Percentiles rank a stretch among this genome's conserved stretches.
Conservation (phyloP, 257 asterid species). For the Striga asiatica region DNA sequence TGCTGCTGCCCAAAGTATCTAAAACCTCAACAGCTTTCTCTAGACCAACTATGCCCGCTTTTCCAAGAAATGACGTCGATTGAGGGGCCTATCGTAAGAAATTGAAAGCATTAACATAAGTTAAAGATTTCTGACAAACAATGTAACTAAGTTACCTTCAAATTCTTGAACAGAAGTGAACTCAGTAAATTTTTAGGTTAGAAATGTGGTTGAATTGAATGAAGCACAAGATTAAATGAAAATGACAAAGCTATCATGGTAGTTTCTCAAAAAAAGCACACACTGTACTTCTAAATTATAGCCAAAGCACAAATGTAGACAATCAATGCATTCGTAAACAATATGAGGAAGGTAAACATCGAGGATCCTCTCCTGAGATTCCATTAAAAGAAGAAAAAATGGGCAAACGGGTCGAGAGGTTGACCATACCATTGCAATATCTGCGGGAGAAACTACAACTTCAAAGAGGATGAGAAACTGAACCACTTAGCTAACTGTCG, state of each 20-base stretch:
- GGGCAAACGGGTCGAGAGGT: too few species aligned
- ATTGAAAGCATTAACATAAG: constrained; percentile 4
- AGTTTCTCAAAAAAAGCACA: constrained; percentile 1
- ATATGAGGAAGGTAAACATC: too few species aligned
- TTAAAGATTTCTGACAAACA: background rate
- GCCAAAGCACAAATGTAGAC: constrained; percentile 5
- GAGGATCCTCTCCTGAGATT: too few species aligned
- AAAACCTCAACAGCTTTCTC: constrained; percentile 96
- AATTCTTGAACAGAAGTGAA: background rate
- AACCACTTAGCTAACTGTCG: too few species aligned
- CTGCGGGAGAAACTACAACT: too few species aligned
- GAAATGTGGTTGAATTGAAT: constrained; percentile 6
- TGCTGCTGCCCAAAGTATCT: constrained; percentile 94
- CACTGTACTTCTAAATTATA: background rate
- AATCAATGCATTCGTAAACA: constrained; percentile 7
- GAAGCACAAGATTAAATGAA: background rate
- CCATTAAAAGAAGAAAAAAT: too few species aligned
- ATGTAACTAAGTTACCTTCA: constrained; percentile 2
- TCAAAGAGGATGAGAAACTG: too few species aligned
- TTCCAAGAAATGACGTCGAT: constrained; percentile 80
- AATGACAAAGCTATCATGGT: background rate
- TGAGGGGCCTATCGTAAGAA: constrained; percentile 61
- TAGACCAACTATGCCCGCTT: constrained; percentile 80
- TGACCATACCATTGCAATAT: too few species aligned
- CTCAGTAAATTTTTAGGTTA: background rate